These are phyloP conservation scores for Fusarium metavorans DNA, from an alignment of 2,329 filamentous ascomycete species.

Conservation along the genomic window DNA sequence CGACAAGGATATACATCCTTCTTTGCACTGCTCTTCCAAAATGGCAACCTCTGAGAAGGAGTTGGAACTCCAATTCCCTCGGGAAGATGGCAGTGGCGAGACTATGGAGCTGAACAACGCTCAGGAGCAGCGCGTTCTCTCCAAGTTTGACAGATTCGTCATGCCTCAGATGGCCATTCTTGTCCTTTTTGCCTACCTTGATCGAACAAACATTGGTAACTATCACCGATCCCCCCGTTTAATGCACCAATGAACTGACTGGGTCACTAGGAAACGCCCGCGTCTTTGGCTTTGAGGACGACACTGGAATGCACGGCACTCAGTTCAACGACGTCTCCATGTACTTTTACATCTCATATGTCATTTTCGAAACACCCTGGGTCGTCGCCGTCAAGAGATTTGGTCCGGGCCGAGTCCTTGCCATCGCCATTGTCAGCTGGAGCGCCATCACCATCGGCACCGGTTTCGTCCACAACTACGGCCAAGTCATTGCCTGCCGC, in stretches of 20 bases:
- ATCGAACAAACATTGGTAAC: slow-evolving; percentile 45
- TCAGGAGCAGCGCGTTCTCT: slow-evolving; percentile 26
- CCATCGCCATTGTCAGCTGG: slow-evolving; percentile 50
- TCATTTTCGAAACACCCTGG: slow-evolving; percentile 48
- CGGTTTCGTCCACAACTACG: slow-evolving; percentile 47
- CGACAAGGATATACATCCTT: neutral
- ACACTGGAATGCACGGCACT: slow-evolving; percentile 44
- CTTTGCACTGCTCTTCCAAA: neutral
- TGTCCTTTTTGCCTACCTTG: slow-evolving; percentile 42
- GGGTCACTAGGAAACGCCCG: slow-evolving; percentile 48
- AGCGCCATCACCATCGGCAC: slow-evolving; percentile 48
- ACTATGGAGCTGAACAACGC: neutral
- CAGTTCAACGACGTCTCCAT: slow-evolving; percentile 49
- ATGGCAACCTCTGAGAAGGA: slow-evolving; percentile 5
- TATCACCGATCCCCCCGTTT: fast-evolving
- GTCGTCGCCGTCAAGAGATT: slow-evolving; percentile 50
- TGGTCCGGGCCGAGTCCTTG: slow-evolving; percentile 41
- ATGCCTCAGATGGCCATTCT: slow-evolving; percentile 45
- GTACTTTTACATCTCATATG: slow-evolving; percentile 49
- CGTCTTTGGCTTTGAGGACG: slow-evolving; percentile 49
- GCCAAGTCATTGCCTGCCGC: slow-evolving; percentile 42
- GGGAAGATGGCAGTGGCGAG: neutral
- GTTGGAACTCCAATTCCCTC: neutral
- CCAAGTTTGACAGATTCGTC: slow-evolving; percentile 45
- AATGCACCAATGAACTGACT: neutral